phyloP scores from a whole-genome alignment of 306 rosid species.

The Ochetophila trinervis region DNA sequence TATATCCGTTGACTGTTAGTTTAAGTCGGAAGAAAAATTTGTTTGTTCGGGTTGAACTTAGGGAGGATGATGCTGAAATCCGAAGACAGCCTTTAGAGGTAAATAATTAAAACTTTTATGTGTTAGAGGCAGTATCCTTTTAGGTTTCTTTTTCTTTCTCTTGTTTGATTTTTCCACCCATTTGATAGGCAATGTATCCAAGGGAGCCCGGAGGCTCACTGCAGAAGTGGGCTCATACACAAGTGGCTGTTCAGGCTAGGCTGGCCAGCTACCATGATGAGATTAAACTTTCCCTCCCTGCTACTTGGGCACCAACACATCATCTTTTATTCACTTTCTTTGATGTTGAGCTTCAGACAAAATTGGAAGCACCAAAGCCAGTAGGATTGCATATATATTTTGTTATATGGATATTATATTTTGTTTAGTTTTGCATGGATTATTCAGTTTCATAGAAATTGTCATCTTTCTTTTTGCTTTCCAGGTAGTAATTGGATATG shows the following conservation, averaged over 20 bases:
- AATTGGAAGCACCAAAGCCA: constrained; percentile 91
- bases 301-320: constrained; percentile 88
- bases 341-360: constrained; percentile 93
- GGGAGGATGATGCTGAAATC: constrained; percentile 85
- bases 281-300: constrained; percentile 92
- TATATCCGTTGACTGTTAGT: constrained; percentile 87
- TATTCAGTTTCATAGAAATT: constrained; percentile 21
- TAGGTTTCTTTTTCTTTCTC: constrained; percentile 25
- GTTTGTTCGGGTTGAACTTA: constrained; percentile 81
- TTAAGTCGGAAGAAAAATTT: constrained; percentile 96
- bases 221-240: constrained; percentile 84
- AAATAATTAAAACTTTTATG: constrained; percentile 21
- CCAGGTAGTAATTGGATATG: constrained; percentile 88
- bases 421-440: constrained; percentile 16
- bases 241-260: constrained; percentile 88
- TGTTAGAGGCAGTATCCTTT: constrained; percentile 14
- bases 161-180: no score
- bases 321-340: constrained; percentile 85
- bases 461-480: constrained; percentile 29
- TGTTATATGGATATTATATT: constrained; percentile 11
- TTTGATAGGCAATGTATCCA: constrained; percentile 70
- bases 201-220: constrained; percentile 66
- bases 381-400: constrained; percentile 39
- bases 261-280: constrained; percentile 81
- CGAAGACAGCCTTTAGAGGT: constrained; percentile 96